Evolutionary conservation across 495 filamentous ascomycete genomes (phyloP), one percentile per base, ranked within the genome.

Genomic region (Trypethelium eluteriae): DNA sequence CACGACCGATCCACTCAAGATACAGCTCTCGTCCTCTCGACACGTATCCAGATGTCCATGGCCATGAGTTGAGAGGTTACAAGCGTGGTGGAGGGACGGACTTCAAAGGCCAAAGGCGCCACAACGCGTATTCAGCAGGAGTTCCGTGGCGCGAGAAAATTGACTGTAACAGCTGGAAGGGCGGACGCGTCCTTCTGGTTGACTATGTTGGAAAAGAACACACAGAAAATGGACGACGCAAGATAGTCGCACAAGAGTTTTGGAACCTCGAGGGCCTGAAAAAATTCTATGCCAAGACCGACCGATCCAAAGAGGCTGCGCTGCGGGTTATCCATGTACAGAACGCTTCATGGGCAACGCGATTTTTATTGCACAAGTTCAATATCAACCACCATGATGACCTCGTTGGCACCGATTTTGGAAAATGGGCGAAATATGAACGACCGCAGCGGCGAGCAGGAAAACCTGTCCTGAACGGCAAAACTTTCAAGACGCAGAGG

Each of bases 261-360:
- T 67, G 74, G 56, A 72, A 80, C 38, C 64, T 83, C 35, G 66
- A 77, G 32, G 75, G 69, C 1, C 64, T 85, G 63, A 70, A 74
- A 38, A 75, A 70, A 18, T 74, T 81, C 66, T 84, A 84, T 66
- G 68, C 66, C 38, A 74, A 76, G 18, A 70, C 71, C 62, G 68
- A 71, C 10, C 71, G 76, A 10, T 71, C 70, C 5, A 64, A 73
- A 50, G 72, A 76, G 59, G 73, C 80, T 36, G 74, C 78, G 6
- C 73, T 84, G 32, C 69, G 82, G 16, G 76, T 84, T n/a, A 80
- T 84, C 32, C 82, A 85, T 70, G 79, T 84, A 3, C 82, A 85
- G 69, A 84, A 85, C 66, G 82, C 81, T 2, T 66, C 69, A 16
- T 84, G 81, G 81, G 83, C 81, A 2, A 78, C 75, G 16, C 74